phyloP scores from a whole-genome alignment of 768 basidiomycete genomes.

The Cyclocybe cylindracea region DNA sequence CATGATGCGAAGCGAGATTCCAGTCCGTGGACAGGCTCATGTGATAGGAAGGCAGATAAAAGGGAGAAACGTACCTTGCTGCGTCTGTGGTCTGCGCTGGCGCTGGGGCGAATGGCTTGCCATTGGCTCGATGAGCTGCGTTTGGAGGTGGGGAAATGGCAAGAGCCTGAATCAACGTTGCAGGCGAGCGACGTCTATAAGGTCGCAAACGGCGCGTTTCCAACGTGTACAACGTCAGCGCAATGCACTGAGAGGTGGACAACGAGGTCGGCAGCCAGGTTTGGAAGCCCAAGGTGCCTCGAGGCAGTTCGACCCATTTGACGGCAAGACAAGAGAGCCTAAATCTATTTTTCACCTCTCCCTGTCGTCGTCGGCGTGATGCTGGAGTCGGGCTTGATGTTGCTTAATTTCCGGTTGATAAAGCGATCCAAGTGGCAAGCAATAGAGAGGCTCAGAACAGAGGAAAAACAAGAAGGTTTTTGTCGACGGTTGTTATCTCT shows the following conservation, averaged over 20 bases:
- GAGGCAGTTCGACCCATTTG: constrained; percentile 29
- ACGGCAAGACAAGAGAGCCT: constrained; percentile 7
- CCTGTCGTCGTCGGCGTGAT: too few species aligned
- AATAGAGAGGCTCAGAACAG: constrained; percentile 7
- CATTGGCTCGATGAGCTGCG: constrained; percentile 42
- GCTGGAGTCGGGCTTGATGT: too few species aligned
- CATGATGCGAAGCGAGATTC: constrained; percentile 5
- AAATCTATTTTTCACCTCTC: background rate
- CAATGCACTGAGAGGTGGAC: constrained; percentile 41
- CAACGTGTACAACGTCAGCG: constrained; percentile 61
- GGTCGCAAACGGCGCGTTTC: constrained; percentile 53
- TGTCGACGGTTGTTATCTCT: too few species aligned
- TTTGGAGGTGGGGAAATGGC: constrained; percentile 16
- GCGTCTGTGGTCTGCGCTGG: constrained; percentile 52
- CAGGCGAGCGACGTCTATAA: constrained; percentile 27
- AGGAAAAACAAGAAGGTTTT: background rate
- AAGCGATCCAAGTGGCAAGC: background rate
- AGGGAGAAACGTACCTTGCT: constrained; percentile 46
- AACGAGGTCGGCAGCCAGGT: constrained; percentile 61
- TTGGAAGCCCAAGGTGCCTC: constrained; percentile 46
- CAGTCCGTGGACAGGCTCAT: constrained; percentile 14
- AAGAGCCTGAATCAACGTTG: constrained; percentile 16
- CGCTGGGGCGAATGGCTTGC: constrained; percentile 62
- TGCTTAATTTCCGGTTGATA: constrained; percentile 22
- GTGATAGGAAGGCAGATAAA: constrained; percentile 16